Conservation (phyloP, 441 rosid genomes). For the Pelargonium exstipulatum region DNA sequence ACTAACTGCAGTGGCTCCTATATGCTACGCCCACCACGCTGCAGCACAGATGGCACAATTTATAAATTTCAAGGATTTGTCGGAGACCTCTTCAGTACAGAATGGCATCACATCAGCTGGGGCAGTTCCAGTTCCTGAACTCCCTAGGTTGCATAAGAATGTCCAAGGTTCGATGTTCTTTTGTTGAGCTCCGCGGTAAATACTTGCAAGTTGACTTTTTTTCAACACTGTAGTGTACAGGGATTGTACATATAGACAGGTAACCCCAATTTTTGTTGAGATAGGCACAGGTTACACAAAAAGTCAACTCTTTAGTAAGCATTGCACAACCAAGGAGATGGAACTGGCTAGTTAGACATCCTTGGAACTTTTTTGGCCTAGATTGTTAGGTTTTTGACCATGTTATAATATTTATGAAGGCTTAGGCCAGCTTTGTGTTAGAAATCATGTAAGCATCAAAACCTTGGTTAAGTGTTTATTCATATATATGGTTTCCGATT, state of each 20-base stretch:
- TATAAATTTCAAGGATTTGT: slow-evolving; percentile 54
- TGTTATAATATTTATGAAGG: too few relatives aligned
- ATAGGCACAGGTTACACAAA: slow-evolving; percentile 1
- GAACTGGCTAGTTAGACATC: too few relatives aligned
- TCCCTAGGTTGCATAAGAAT: slow-evolving; percentile 53
- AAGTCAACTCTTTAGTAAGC: not conserved
- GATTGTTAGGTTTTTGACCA: too few relatives aligned
- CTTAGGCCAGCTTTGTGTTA: too few relatives aligned
- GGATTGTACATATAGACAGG: not conserved
- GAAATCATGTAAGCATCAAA: too few relatives aligned
- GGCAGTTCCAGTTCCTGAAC: slow-evolving; percentile 42
- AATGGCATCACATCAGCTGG: slow-evolving; percentile 31
- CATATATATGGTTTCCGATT: too few relatives aligned
- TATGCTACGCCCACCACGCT: slow-evolving; percentile 86
- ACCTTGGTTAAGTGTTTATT: too few relatives aligned
- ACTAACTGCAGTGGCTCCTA: slow-evolving; percentile 64
- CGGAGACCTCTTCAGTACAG: slow-evolving; percentile 46
- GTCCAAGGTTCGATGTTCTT: slow-evolving; percentile 74
- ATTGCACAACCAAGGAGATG: too few relatives aligned
- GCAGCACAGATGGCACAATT: slow-evolving; percentile 73
- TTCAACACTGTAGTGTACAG: slow-evolving; percentile 6
- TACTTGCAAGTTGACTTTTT: slow-evolving; percentile 3
- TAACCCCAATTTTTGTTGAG: slow-evolving; percentile 1
- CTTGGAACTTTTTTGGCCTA: too few relatives aligned
- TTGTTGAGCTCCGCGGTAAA: slow-evolving; percentile 43